Conservation (phyloP, 2,329 filamentous ascomycete genomes). For the Penicillium hordei region DNA sequence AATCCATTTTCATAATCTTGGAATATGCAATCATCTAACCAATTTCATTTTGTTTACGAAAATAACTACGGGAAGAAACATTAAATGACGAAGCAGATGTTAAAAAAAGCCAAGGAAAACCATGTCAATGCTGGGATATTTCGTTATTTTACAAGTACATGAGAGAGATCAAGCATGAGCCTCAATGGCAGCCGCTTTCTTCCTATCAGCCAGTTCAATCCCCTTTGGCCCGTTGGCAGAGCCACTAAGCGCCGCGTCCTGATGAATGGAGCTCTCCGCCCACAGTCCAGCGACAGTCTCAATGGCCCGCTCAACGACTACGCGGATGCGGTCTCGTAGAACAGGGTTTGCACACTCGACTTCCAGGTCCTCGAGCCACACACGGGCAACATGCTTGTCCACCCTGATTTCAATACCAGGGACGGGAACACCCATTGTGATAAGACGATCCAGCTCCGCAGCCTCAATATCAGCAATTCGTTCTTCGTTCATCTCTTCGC, state of each 20-base stretch:
- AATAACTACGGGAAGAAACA: neutral
- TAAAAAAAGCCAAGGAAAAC: neutral
- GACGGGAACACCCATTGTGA: slow-evolving; percentile 82
- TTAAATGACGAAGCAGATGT: neutral
- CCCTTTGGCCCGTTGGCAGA: slow-evolving; percentile 18
- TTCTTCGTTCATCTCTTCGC: slow-evolving; percentile 44
- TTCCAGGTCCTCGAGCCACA: slow-evolving; percentile 90
- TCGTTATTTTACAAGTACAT: slow-evolving; percentile 4
- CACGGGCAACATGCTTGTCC: slow-evolving; percentile 80
- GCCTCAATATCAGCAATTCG: slow-evolving; percentile 57
- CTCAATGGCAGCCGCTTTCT: slow-evolving; percentile 28
- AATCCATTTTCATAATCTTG: neutral
- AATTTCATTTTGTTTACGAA: neutral
- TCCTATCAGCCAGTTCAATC: slow-evolving; percentile 16
- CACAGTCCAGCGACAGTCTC: slow-evolving; percentile 78
- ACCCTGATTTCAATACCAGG: slow-evolving; percentile 84
- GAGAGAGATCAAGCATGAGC: slow-evolving; percentile 22
- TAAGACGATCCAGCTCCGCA: slow-evolving; percentile 72
- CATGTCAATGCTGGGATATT: slow-evolving; percentile 1
- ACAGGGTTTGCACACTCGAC: slow-evolving; percentile 81
- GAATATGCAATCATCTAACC: neutral
- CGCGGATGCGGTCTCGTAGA: slow-evolving; percentile 78
- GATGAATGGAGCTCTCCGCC: slow-evolving; percentile 33
- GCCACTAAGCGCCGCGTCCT: slow-evolving; percentile 25
- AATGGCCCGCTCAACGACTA: slow-evolving; percentile 84